Conservation (phyloP, 202 grass and related monocot species). For the Dendrocalamus latiflorus region DNA sequence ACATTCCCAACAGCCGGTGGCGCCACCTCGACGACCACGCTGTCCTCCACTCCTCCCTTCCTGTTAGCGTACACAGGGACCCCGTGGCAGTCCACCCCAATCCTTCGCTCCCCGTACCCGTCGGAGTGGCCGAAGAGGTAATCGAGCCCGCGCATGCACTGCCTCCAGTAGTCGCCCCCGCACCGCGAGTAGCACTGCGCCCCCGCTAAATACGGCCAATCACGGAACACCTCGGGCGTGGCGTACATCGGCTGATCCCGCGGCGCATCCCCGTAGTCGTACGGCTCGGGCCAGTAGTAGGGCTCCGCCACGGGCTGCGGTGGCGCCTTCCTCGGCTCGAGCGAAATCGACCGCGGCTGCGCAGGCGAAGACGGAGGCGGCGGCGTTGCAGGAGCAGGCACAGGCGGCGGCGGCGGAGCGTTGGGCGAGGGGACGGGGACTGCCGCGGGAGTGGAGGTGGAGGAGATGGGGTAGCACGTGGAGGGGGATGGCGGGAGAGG, state of each 20-base stretch:
- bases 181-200: neutral
- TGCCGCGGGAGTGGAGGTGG: neutral
- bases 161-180: slow-evolving; percentile 51
- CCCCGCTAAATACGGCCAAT: slow-evolving; percentile 42
- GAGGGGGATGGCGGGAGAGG: slow-evolving; percentile 53
- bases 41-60: slow-evolving; percentile 40
- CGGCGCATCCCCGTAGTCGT: slow-evolving; percentile 41
- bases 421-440: neutral
- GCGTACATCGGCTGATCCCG: slow-evolving; percentile 24
- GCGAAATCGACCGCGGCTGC: neutral
- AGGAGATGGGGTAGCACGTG: slow-evolving; percentile 69
- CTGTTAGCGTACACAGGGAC: slow-evolving; percentile 77
- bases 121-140: slow-evolving; percentile 85
- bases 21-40: slow-evolving; percentile 51
- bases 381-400: neutral
- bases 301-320: slow-evolving; percentile 37
- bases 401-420: neutral
- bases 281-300: slow-evolving; percentile 45
- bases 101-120: slow-evolving; percentile 72
- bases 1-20: slow-evolving; percentile 38
- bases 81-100: slow-evolving; percentile 51
- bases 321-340: neutral
- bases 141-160: slow-evolving; percentile 67
- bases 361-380: neutral
- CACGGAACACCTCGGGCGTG: slow-evolving; percentile 69